Conservation (phyloP, 1,139 yeast species). For the Chernovozyma sophiae-reginae region DNA sequence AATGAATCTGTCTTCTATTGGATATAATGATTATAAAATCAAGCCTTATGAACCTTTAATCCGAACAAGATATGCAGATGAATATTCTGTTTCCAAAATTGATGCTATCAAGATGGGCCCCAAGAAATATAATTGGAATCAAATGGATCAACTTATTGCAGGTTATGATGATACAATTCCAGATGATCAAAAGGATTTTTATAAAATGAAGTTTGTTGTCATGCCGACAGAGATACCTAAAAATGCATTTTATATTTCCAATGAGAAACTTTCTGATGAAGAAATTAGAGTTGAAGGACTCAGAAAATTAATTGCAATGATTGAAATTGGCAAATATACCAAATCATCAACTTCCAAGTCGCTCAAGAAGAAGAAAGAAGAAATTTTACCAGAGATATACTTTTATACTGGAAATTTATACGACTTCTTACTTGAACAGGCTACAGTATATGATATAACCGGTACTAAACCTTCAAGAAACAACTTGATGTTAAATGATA, state of each 20-base stretch:
- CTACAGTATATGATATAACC: constrained; percentile 9
- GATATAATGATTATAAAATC: constrained; percentile 13
- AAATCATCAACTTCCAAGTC: neutral
- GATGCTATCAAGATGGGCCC: constrained; percentile 54
- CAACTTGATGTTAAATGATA: constrained; percentile 29
- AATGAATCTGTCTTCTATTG: constrained; percentile 18
- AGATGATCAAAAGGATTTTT: constrained; percentile 54
- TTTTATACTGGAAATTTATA: constrained; percentile 87
- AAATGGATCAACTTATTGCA: constrained; percentile 82
- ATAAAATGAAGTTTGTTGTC: constrained; percentile 76
- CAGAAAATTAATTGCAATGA: constrained; percentile 60
- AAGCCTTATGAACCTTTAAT: constrained; percentile 50
- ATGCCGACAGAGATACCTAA: constrained; percentile 70
- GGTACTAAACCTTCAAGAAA: constrained; percentile 33
- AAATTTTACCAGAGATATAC: constrained; percentile 65
- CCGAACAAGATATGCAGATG: constrained; percentile 73
- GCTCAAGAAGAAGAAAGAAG: constrained; percentile 35
- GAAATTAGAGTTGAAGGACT: constrained; percentile 87
- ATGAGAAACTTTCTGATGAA: constrained; percentile 70
- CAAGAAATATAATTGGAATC: constrained; percentile 78
- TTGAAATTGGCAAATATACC: constrained; percentile 54
- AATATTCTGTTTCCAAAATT: constrained; percentile 55
- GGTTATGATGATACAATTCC: constrained; percentile 77
- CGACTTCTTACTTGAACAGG: constrained; percentile 48
- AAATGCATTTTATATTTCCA: constrained; percentile 45